Evolutionary conservation across 768 basidiomycete genomes (phyloP).

Genomic region (Russula griseocarnosa): DNA sequence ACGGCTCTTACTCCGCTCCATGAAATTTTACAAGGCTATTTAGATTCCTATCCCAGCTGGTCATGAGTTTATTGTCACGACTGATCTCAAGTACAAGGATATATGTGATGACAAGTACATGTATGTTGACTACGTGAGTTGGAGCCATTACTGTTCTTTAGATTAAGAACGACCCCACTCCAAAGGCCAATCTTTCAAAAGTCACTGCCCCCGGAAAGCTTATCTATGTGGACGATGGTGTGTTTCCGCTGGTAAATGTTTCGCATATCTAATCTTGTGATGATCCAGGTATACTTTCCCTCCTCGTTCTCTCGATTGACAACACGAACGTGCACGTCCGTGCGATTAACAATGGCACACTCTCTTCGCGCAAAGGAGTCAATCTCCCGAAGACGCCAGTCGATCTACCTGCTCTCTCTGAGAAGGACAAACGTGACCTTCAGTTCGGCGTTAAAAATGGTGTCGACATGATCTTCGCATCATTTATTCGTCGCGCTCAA

Average conservation of each 20-base stretch:
- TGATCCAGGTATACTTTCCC: constrained; percentile 71
- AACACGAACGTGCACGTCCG: constrained; percentile 78
- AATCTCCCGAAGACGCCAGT: constrained; percentile 98
- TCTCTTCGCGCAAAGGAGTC: constrained; percentile 97
- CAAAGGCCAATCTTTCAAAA: constrained; percentile 83
- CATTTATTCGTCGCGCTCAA: constrained; percentile 93
- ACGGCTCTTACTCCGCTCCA: constrained; percentile 14
- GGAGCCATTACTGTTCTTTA: constrained; percentile 1
- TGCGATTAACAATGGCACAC: constrained; percentile 83
- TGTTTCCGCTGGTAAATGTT: constrained; percentile 21
- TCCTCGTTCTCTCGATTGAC: constrained; percentile 88
- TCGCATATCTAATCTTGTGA: constrained; percentile 6
- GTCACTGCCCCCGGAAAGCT: constrained; percentile 96
- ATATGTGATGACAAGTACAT: constrained; percentile 77
- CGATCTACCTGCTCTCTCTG: constrained; percentile 94
- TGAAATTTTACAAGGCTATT: background rate
- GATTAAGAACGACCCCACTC: constrained; percentile 3
- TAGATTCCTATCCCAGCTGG: constrained; percentile 84
- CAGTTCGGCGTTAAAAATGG: constrained; percentile 94
- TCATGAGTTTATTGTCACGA: constrained; percentile 89
- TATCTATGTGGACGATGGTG: constrained; percentile 96
- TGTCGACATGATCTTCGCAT: constrained; percentile 99
- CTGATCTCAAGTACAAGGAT: constrained; percentile 76
- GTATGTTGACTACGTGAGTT: constrained; percentile 89
- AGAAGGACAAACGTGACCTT: constrained; percentile 96